Conservation (phyloP, 306 rosid species). For the Rosa multiflora region DNA sequence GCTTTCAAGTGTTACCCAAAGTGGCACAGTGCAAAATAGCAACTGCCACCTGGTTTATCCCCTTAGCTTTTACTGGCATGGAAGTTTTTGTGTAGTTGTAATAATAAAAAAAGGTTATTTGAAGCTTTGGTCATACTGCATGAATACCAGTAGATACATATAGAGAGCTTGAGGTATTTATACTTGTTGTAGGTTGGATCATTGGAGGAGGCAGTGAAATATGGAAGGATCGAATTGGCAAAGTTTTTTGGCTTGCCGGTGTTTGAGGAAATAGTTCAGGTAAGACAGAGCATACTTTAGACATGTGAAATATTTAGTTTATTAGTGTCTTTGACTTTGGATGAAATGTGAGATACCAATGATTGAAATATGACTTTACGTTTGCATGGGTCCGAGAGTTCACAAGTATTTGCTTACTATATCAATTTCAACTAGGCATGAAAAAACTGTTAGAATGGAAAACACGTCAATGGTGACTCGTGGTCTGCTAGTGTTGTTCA, state of each 20-base stretch:
- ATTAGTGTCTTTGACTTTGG: not conserved
- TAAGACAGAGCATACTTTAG: conserved; percentile 4
- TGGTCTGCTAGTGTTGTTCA: not conserved
- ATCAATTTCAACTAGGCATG: not conserved
- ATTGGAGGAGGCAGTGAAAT: conserved; percentile 85
- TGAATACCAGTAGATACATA: not conserved
- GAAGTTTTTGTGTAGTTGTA: too few species aligned
- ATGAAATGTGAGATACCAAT: not conserved
- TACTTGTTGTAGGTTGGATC: conserved; percentile 64
- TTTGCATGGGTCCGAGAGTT: not conserved
- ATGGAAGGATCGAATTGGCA: conserved; percentile 76
- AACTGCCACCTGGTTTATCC: too few species aligned
- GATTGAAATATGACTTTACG: not conserved
- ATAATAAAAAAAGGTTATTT: not conserved
- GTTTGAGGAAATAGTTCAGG: conserved; percentile 84
- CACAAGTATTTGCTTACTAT: not conserved
- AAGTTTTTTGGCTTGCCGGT: conserved; percentile 60
- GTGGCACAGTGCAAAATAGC: too few species aligned
- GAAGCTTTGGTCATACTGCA: not conserved
- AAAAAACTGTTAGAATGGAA: not conserved
- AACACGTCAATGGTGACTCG: not conserved
- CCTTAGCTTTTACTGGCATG: too few species aligned
- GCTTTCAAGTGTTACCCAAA: too few species aligned
- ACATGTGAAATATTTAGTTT: not conserved
- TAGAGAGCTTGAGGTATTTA: conserved; percentile 19